phyloP scores from a whole-genome alignment of 441 rosid genomes.

The Breynia disticha region DNA sequence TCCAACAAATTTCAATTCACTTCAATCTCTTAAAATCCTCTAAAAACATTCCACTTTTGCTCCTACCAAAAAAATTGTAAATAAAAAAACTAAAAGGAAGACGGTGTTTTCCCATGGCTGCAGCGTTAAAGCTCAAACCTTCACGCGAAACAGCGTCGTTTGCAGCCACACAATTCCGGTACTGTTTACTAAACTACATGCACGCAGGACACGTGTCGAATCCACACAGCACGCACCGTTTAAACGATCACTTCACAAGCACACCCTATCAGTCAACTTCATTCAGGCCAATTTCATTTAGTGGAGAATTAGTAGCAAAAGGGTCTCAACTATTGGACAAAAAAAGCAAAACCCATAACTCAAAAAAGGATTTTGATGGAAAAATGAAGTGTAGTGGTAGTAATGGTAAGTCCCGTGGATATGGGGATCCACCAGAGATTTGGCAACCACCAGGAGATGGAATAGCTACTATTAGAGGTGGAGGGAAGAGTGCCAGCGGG shows the following conservation, averaged over 20 bases:
- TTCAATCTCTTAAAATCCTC: constrained; percentile 16
- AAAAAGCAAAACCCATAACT: constrained; percentile 14
- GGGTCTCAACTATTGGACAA: constrained; percentile 30
- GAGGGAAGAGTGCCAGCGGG: constrained; percentile 39
- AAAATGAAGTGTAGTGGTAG: constrained; percentile 16
- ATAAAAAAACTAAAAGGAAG: constrained; percentile 8
- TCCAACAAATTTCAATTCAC: constrained; percentile 23
- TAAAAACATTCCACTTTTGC: not conserved
- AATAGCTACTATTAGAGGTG: constrained; percentile 43
- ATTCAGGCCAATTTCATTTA: constrained; percentile 45
- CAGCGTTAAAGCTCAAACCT: constrained; percentile 60
- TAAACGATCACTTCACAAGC: constrained; percentile 33
- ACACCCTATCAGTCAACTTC: constrained; percentile 38
- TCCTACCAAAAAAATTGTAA: not conserved
- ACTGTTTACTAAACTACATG: constrained; percentile 41
- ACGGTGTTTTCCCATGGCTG: constrained; percentile 42
- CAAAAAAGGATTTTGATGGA: constrained; percentile 21
- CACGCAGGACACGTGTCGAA: constrained; percentile 39
- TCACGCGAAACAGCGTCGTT: constrained; percentile 50
- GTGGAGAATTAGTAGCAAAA: constrained; percentile 41
- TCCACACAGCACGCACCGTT: constrained; percentile 30
- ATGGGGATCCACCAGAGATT: constrained; percentile 95
- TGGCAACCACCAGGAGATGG: constrained; percentile 98
- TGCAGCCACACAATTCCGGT: constrained; percentile 53
- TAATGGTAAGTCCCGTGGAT: constrained; percentile 27